phyloP scores from a whole-genome alignment of 2,329 filamentous ascomycete species.

The Nothomitra cinnamomea region DNA sequence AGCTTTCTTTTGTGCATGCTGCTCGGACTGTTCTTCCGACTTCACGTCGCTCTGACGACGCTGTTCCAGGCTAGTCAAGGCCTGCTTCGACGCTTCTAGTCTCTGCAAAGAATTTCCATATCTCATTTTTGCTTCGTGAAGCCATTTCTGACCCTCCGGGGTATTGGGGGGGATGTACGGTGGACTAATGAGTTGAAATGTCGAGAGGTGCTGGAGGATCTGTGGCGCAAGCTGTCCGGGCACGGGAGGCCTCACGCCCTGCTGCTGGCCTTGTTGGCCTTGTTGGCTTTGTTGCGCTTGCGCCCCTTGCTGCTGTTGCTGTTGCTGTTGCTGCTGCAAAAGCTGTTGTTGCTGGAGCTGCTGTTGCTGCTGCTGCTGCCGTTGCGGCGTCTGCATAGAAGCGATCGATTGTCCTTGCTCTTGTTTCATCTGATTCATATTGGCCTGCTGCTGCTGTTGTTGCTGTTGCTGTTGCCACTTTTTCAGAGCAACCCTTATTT shows the following conservation, averaged over 20 bases:
- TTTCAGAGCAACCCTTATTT: conserved; percentile 34
- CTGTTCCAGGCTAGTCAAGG: conserved; percentile 24
- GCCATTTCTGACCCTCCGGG: conserved; percentile 27
- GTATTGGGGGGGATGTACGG: conserved; percentile 24
- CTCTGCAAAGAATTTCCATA: conserved; percentile 32
- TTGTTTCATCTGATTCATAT: conserved; percentile 1
- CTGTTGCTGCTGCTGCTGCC: conserved; percentile 15
- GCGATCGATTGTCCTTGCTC: neutral
- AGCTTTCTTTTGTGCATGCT: neutral
- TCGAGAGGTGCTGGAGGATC: conserved; percentile 28
- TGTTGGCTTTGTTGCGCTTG: conserved; percentile 16
- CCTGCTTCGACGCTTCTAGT: conserved; percentile 28
- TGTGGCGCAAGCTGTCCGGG: conserved; percentile 23
- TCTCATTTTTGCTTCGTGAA: conserved; percentile 28
- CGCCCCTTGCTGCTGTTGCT: conserved; percentile 15
- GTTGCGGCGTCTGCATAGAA: conserved; percentile 7
- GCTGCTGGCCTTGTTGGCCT: conserved; percentile 15
- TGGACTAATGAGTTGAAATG: conserved; percentile 26
- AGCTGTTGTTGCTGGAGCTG: conserved; percentile 8
- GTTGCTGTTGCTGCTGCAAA: conserved; percentile 6
- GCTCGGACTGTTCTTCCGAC: conserved; percentile 4
- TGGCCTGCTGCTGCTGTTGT: conserved; percentile 15
- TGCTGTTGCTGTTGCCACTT: conserved; percentile 23
- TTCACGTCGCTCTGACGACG: conserved; percentile 18
- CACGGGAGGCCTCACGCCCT: conserved; percentile 13